A percentile compares a stretch with the other conserved stretches of the same genome.
These are phyloP conservation scores for Aspergillus biplanus DNA, from an alignment of 495 filamentous ascomycete genomes.

Conservation along the genomic window DNA sequence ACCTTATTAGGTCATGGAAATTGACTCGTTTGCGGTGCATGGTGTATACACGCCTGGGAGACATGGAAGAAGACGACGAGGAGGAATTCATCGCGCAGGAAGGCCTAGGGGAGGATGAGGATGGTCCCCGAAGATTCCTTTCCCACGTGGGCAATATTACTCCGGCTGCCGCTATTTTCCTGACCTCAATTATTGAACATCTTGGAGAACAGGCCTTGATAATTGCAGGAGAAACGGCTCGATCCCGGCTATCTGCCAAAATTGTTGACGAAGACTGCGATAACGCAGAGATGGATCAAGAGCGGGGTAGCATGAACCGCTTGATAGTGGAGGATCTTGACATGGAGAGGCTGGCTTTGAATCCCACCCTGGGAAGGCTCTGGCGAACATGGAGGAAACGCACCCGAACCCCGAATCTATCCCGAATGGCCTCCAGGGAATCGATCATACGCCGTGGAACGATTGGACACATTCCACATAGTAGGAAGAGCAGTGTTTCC, in stretches of 20 bases:
- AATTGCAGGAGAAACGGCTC: slow-evolving; percentile 87
- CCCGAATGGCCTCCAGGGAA: slow-evolving; percentile 46
- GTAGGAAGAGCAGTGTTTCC: slow-evolving; percentile 45
- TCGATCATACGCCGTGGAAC: slow-evolving; percentile 46
- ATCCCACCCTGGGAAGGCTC: slow-evolving; percentile 81
- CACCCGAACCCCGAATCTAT: slow-evolving; percentile 49
- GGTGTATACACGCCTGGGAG: slow-evolving; percentile 95
- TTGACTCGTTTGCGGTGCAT: slow-evolving; percentile 89
- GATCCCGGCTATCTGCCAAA: slow-evolving; percentile 61
- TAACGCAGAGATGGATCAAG: slow-evolving; percentile 22
- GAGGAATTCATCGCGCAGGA: slow-evolving; percentile 80
- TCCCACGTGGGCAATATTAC: slow-evolving; percentile 73
- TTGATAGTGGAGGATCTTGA: slow-evolving; percentile 87
- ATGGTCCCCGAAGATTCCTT: slow-evolving; percentile 56
- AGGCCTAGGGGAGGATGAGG: slow-evolving; percentile 57
- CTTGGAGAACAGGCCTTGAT: slow-evolving; percentile 89
- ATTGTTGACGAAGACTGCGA: slow-evolving; percentile 32
- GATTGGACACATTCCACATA: slow-evolving; percentile 20
- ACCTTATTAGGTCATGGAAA: slow-evolving; percentile 88
- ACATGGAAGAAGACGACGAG: slow-evolving; percentile 97
- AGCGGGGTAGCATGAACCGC: slow-evolving; percentile 53
- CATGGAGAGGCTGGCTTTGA: slow-evolving; percentile 90
- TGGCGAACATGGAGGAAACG: slow-evolving; percentile 97
- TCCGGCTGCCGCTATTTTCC: slow-evolving; percentile 90
- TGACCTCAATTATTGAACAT: slow-evolving; percentile 92